These are phyloP conservation scores for Rhododendron griersonianum DNA, from an alignment of 148 eudicot genomes.

Conservation along the genomic window DNA sequence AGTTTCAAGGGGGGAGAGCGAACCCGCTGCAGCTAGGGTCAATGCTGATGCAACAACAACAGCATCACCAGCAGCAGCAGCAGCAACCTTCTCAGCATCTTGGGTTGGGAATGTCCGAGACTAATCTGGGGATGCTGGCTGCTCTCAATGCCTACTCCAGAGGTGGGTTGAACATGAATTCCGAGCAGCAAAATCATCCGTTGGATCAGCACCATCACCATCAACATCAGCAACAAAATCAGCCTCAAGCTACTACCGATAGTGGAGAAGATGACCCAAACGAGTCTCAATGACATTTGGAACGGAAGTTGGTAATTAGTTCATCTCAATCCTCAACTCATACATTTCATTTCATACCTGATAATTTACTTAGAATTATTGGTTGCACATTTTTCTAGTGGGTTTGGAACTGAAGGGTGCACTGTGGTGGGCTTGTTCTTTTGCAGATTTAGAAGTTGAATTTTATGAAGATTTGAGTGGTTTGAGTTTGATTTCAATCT, in stretches of 20 bases:
- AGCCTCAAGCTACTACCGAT: conserved; percentile 35
- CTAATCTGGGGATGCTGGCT: conserved; percentile 61
- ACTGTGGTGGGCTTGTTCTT: background rate
- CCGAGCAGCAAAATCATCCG: conserved; percentile 22
- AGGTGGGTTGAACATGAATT: conserved; percentile 38
- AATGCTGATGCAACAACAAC: conserved; percentile 36
- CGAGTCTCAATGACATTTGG: conserved; percentile 20
- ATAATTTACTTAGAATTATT: background rate
- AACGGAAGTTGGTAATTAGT: conserved; percentile 6
- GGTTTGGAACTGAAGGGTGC: background rate
- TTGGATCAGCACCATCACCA: conserved; percentile 30
- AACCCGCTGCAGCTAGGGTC: conserved; percentile 41
- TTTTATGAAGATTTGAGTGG: conserved; percentile 14
- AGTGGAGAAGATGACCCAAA: conserved; percentile 51
- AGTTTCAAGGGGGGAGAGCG: conserved; percentile 38
- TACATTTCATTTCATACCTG: background rate
- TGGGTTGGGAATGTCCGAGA: conserved; percentile 48
- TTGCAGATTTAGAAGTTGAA: conserved; percentile 21
- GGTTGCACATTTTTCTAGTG: background rate
- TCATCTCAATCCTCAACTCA: background rate
- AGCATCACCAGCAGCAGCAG: background rate
- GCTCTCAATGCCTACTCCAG: conserved; percentile 53
- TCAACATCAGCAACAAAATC: conserved; percentile 24
- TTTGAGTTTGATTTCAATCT: background rate
- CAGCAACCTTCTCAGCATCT: conserved; percentile 45